Base-by-base conservation (phyloP, 1,284 basidiomycete genomes). In the Phaffia rhodozyma region DNA sequence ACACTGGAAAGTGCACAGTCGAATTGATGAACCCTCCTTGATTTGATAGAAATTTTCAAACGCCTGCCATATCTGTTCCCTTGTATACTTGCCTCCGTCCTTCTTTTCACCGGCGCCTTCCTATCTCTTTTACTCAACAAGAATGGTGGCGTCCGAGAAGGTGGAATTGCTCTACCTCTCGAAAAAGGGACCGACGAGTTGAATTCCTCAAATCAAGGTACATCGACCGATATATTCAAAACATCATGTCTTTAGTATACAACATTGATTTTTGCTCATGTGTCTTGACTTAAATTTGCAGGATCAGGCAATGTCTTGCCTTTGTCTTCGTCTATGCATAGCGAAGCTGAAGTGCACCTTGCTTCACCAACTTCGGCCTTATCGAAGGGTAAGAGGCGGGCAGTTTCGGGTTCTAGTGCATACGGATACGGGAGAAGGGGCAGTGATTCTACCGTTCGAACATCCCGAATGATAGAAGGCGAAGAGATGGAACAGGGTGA, bases 1-100 rank as follows among this genome's bases (percentile, higher is more conserved):
- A 1, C 30, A 43, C 16, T 23, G 27, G n/a, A 23, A 25, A 34
- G 13, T 6, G 20, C n/a, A 32, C 18, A 58, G 21, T 58, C 18
- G 29, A 29, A 23, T 54, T 29, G 25, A 49, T 20, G 16, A 25
- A 18, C 23, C 50, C 56, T 55, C 0, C 56, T 25, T 59, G 20
- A 47, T 30, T 16, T 13, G 21, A 70, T 70, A 65, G 70, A 81
- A 7, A 72, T 97, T 9, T 89, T 97, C 72, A 79, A 83, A 23
- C 78, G 79, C 13, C 92, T 90, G 72, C 96, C 96, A 0, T 99
- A 98, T 74, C 79, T 97, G 47, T 79, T 99, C 3, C 94, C 94
- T 0, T 92, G 90, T 69, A 75, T 81, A n/a, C 77, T 94, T 30
- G 91, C 89, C 4, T 80, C 80, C 18, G 77, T 89, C 50, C 89